phyloP scores from a whole-genome alignment of 1,284 basidiomycete genomes.

The Termitomyces sp. region DNA sequence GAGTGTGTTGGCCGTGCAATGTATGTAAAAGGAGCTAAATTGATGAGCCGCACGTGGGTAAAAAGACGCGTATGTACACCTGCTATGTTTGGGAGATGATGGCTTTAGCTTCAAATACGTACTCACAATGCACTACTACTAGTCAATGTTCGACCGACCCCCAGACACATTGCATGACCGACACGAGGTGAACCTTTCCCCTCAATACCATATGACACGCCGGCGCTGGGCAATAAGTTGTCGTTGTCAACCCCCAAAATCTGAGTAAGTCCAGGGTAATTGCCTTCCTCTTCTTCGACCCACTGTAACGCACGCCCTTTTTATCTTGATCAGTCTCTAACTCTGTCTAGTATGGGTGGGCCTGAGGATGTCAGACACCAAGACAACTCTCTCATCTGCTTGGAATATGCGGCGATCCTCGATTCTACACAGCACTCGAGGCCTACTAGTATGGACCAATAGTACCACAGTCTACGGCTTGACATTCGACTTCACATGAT shows the following conservation, averaged over 20 bases:
- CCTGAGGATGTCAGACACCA: not conserved
- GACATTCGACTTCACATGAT: not conserved
- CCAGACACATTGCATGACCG: not conserved
- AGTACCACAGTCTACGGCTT: not conserved
- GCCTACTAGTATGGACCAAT: not conserved
- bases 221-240: not conserved
- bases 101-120: not conserved
- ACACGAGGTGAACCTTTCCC: not conserved
- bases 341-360: not conserved
- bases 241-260: not conserved
- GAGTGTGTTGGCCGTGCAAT: slow-evolving; percentile 2
- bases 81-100: not conserved
- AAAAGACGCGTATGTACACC: not conserved
- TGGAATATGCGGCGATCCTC: not conserved
- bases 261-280: not conserved
- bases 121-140: no score
- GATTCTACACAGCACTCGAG: no score
- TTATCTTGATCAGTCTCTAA: not conserved
- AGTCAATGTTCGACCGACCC: not conserved
- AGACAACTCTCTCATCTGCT: not conserved
- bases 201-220: not conserved
- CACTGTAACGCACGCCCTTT: not conserved
- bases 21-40: not conserved
- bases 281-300: not conserved
- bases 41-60: no score